Evolutionary conservation across 1,284 basidiomycete species (phyloP).

Genomic region (Sporisorium sorghi): DNA sequence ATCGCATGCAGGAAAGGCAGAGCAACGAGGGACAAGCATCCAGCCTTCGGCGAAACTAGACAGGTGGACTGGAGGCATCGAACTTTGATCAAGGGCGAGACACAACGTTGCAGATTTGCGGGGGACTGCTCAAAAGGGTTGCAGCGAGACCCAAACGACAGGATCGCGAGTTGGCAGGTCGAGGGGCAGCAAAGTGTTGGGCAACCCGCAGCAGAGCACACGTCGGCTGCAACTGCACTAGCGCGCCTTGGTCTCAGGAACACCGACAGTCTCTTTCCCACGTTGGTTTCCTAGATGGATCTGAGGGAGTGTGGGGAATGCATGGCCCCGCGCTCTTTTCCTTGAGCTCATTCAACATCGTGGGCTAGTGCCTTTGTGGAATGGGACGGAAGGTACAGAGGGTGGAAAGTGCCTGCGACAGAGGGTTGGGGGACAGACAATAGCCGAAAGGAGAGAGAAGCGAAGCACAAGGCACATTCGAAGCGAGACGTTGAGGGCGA

Average conservation of each 20-base stretch:
- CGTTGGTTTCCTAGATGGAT: too few relatives aligned
- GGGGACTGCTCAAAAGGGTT: background rate
- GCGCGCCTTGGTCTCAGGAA: conserved; percentile 3
- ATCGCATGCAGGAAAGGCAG: background rate
- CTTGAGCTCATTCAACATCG: background rate
- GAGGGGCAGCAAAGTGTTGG: background rate
- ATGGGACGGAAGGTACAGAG: background rate
- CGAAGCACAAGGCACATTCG: background rate
- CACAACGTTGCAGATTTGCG: background rate
- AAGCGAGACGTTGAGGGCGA: background rate
- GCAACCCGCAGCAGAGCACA: too few relatives aligned
- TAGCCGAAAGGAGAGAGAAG: background rate
- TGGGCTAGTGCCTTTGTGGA: background rate
- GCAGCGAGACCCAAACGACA: background rate
- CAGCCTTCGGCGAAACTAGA: conserved; percentile 2
- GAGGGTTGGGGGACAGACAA: too few relatives aligned
- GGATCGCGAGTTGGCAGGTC: background rate
- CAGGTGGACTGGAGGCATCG: background rate
- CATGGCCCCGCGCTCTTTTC: background rate
- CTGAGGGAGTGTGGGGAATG: conserved; percentile 1
- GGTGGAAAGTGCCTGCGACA: too few relatives aligned
- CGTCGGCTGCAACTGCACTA: background rate
- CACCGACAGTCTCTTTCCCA: conserved; percentile 1
- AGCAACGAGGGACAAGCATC: background rate
- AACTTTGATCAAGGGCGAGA: background rate